Evolutionary conservation across 73 alveolate genomes (phyloP).

Genomic region (Paramecium sonneborni): DNA sequence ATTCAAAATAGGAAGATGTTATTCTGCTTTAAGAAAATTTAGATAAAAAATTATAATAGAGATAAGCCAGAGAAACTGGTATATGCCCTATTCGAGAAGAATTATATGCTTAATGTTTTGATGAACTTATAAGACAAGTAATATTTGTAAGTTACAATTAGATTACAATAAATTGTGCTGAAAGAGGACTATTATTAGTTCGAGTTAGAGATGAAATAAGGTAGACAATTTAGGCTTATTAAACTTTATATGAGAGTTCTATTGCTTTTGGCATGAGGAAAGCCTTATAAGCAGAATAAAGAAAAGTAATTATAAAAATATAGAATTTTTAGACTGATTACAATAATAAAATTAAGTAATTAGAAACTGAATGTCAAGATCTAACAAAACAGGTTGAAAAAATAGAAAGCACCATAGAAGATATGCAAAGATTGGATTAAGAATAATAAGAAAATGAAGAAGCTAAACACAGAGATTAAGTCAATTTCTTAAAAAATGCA

Average conservation of each 20-base stretch:
- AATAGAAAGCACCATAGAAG: conserved; percentile 57
- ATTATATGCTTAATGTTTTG: conserved; percentile 98
- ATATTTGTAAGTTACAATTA: background rate
- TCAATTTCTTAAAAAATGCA: conserved; percentile 59
- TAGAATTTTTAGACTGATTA: background rate
- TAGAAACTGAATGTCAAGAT: conserved; percentile 63
- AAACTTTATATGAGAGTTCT: conserved; percentile 67
- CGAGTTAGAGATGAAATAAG: conserved; percentile 97
- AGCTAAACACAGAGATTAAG: conserved; percentile 56
- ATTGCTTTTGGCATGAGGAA: conserved; percentile 69
- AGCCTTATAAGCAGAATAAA: conserved; percentile 65
- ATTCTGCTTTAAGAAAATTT: conserved; percentile 95
- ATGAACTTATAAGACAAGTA: conserved; percentile 93
- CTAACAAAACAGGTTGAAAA: conserved; percentile 52
- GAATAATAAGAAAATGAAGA: conserved; percentile 68
- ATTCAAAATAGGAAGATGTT: conserved; percentile 86
- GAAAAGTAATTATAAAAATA: conserved; percentile 27
- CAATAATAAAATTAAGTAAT: conserved; percentile 50
- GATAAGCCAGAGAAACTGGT: conserved; percentile 99
- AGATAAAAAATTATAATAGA: conserved; percentile 93
- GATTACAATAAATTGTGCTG: conserved; percentile 98
- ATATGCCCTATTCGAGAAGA: conserved; percentile 99
- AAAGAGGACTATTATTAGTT: conserved; percentile 97
- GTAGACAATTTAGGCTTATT: conserved; percentile 56
- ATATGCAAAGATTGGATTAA: conserved; percentile 39